Base-by-base conservation (phyloP, 169 alveolate species). In the Plasmodium fragile region DNA sequence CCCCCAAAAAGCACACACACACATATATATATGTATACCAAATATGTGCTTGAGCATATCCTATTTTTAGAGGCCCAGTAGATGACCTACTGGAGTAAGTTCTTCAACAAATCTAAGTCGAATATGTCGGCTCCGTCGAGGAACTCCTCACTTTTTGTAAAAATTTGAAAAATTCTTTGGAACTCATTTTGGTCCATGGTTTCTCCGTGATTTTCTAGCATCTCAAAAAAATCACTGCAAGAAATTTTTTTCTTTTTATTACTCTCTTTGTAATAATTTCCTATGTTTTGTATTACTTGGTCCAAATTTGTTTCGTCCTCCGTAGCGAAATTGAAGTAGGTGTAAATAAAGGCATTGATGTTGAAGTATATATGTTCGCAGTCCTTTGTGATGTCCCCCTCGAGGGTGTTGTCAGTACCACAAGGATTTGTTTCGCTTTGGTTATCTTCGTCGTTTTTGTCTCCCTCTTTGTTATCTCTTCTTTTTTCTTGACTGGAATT, bases 321-420 rank as follows among this genome's bases (percentile, higher is more conserved):
- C 22, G 39, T 69, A 1, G 65, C 65, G 75, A 78, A 89, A 69
- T 89, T 89, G 69, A 89, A 89, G 82, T 89, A 89, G 72, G 94
- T 89, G 49, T 89, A 89, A 28, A 89, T 89, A 72, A 89, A 89
- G 18, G 94, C 94, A 69, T 89, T 89, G 18, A 89, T 89, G 82
- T 89, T 89, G 53, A 89, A 89, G 55, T 78, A 89, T 79, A 89
- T 89, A 80, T 89, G 34, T 89, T 89, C 82, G 49, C 94, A 89
- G n/a, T 89, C 94, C 36, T 6, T 25, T 28, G 82, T 69, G 18
- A 89, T 78, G 52, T 79, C 90, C 52, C 72, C 52, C 16, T 77
- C 72, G 30, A 39, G 52, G 41, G 34, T 6, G n/a, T 85, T 77
- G 13, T 85, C 93, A 8, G 28, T 75, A n/a, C 25, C 34, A 30